A percentile compares a stretch with the other conserved stretches of the same genome.
phyloP scores from a whole-genome alignment of 1,284 basidiomycete species.

The Prillingera fragicola region DNA sequence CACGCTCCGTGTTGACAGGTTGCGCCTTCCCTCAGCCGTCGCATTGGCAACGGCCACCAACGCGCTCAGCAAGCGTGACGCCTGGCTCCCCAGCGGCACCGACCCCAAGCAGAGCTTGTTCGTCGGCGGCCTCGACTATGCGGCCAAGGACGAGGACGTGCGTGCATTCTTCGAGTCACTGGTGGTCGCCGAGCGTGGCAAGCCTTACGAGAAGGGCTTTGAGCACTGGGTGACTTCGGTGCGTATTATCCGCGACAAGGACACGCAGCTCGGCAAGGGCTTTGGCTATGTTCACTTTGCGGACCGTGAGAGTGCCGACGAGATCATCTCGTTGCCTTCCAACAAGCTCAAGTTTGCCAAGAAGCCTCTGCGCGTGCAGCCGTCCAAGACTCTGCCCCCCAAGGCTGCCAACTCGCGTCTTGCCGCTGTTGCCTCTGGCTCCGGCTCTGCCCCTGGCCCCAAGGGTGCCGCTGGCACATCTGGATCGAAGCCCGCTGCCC shows the following conservation, averaged over 20 bases:
- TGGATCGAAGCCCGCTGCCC: slow-evolving; percentile 1
- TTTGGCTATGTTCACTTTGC: slow-evolving; percentile 89
- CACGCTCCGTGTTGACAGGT: slow-evolving; percentile 66
- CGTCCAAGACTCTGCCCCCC: slow-evolving; percentile 61
- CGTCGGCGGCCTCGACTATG: slow-evolving; percentile 90
- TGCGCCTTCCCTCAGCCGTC: slow-evolving; percentile 50
- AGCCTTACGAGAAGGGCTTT: slow-evolving; percentile 20
- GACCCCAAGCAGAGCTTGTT: slow-evolving; percentile 83
- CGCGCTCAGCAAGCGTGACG: slow-evolving; percentile 36
- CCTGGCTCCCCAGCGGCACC: slow-evolving; percentile 39
- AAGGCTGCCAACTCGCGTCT: slow-evolving; percentile 10
- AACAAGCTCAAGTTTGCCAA: slow-evolving; percentile 79
- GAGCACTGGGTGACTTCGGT: slow-evolving; percentile 72
- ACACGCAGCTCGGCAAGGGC: slow-evolving; percentile 94
- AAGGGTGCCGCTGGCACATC: slow-evolving; percentile 4
- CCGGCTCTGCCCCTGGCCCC: slow-evolving; percentile 5
- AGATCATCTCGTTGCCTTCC: slow-evolving; percentile 70
- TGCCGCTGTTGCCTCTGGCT: background rate
- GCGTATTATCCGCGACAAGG: slow-evolving; percentile 81
- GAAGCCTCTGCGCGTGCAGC: slow-evolving; percentile 76
- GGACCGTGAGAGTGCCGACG: slow-evolving; percentile 81
- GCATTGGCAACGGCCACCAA: slow-evolving; percentile 34
- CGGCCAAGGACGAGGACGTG: slow-evolving; percentile 82
- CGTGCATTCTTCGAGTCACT: slow-evolving; percentile 79
- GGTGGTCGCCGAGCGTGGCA: slow-evolving; percentile 67